Base-by-base conservation (phyloP, 208 protist genomes). In the Angomonas deanei region DNA sequence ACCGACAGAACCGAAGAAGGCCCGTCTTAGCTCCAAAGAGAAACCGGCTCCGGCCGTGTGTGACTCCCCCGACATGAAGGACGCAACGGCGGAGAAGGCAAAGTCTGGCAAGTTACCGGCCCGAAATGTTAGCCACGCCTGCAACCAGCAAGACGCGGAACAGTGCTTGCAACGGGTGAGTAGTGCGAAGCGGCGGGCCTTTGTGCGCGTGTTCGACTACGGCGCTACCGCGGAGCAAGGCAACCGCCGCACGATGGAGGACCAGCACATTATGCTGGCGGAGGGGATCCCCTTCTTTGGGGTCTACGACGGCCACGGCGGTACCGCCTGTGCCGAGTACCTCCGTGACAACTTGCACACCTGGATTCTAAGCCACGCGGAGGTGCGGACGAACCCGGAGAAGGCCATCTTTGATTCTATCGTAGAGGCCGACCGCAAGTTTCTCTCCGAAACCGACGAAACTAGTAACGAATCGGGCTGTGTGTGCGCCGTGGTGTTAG, bases 251-350 rank as follows among this genome's bases (percentile, higher is more conserved):
- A 96, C 89, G 23, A 96, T 96, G 89, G 86, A 96, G 70, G 89
- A 96, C 65, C 84, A 91, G 69, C 86, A 96, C 58, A 82, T 73
- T 17, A 93, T 96, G 86, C 69, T 88, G 24, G 62, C 74, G 19
- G 84, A 93, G 49, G 77, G 80, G 28, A 83, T 90, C 52, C 84
- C 89, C 10, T 92, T 96, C 57, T 93, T 93, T 66, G 90, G 64
- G 53, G 86, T 96, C 48, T 96, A 92, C 77, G 90, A 96, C 74
- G 90, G 90, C 19, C 90, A 96, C 64, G 84, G 84, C 62, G 90
- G 90, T 28, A 88, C 84, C 26, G 80, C 92, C 63, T 92, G 84
- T 31, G 84, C 86, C 15, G 82, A 92, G 68, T 93, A 88, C 69
- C 70, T 94, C 46, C 87, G 83, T 53, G 82, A 92, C 42, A 76